Evolutionary conservation across 805 yeast genomes (phyloP).

Genomic region (Starmerella kuoi): DNA sequence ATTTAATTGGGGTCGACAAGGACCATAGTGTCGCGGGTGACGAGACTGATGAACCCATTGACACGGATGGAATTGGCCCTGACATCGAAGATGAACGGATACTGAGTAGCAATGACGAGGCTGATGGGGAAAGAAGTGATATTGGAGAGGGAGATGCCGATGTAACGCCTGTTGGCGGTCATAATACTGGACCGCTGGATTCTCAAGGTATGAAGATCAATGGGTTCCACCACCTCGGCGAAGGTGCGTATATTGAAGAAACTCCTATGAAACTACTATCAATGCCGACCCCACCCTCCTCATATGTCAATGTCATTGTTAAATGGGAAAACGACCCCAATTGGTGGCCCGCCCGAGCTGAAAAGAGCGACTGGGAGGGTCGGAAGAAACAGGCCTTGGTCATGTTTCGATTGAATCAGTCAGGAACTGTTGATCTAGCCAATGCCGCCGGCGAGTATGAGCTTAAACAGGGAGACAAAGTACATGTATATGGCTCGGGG

Average conservation of each 20-base stretch:
- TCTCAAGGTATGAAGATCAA: neutral
- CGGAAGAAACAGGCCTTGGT: constrained; percentile 4
- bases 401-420: constrained; percentile 10
- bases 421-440: constrained; percentile 7
- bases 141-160: neutral
- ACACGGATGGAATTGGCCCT: neutral
- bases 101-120: constrained; percentile 1
- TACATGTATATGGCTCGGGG: constrained; percentile 5
- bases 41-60: neutral
- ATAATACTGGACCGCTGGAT: neutral
- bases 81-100: neutral
- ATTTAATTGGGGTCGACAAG: neutral
- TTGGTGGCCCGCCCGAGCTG: constrained; percentile 18
- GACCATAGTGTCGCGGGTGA: no score
- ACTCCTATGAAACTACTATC: constrained; percentile 12
- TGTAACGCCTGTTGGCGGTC: neutral
- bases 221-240: neutral
- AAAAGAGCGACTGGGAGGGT: constrained; percentile 6
- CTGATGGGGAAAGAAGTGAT: neutral
- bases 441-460: constrained; percentile 3
- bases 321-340: constrained; percentile 7
- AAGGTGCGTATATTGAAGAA: constrained; percentile 13
- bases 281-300: constrained; percentile 4
- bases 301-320: constrained; percentile 5
- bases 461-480: constrained; percentile 10